These are phyloP conservation scores for Silene uniflora DNA, from an alignment of 148 eudicot genomes.

Conservation along the genomic window DNA sequence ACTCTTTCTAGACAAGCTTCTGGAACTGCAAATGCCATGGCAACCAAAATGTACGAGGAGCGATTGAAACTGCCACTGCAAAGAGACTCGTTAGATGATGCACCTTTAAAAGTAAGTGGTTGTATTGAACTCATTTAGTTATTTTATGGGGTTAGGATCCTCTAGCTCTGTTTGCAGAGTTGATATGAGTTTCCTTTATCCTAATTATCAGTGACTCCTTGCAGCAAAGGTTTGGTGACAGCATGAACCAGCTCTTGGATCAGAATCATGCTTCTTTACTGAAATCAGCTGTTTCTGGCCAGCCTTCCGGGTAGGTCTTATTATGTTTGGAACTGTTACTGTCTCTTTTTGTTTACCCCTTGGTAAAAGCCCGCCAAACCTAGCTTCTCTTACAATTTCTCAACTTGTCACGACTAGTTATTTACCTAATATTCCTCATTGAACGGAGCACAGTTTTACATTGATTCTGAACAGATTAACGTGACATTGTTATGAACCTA, in stretches of 20 bases:
- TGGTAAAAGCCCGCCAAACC: not conserved
- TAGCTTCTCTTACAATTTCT: not conserved
- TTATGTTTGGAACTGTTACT: not conserved
- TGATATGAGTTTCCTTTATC: not conserved
- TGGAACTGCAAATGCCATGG: slow-evolving; percentile 54
- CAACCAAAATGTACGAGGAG: slow-evolving; percentile 64
- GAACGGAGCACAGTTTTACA: too few relatives aligned
- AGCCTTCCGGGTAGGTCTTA: slow-evolving; percentile 51
- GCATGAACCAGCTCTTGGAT: slow-evolving; percentile 53
- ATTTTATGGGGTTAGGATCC: not conserved
- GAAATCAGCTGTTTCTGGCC: slow-evolving; percentile 56
- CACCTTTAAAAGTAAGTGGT: slow-evolving; percentile 44
- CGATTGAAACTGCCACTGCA: slow-evolving; percentile 51
- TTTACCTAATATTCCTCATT: not conserved
- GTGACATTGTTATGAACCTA: not conserved
- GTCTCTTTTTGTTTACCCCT: not conserved
- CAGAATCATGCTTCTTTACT: slow-evolving; percentile 46
- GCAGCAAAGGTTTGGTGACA: slow-evolving; percentile 68
- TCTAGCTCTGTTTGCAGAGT: not conserved
- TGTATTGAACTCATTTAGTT: not conserved
- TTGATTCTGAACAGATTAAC: too few relatives aligned
- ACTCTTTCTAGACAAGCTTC: slow-evolving; percentile 48
- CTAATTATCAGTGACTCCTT: slow-evolving; percentile 22
- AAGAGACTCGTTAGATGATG: slow-evolving; percentile 56
- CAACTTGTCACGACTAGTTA: not conserved